Percentiles rank a stretch among this genome's conserved stretches.
Conservation (phyloP, 176 grass and related monocot species). For the Luzula sylvatica region DNA sequence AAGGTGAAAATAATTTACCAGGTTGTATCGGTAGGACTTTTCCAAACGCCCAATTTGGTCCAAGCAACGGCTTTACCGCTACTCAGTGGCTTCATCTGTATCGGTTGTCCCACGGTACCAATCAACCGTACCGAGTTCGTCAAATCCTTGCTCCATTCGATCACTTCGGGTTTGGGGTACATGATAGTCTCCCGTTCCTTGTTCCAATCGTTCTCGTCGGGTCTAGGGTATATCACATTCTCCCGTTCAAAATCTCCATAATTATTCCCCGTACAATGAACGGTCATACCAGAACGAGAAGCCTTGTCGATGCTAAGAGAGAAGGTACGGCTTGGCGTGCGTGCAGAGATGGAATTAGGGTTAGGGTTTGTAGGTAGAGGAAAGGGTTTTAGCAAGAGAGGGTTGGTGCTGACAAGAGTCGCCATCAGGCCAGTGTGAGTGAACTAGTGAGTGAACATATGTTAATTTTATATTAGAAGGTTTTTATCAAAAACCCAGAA, state of each 20-base stretch:
- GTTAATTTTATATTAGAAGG: no score
- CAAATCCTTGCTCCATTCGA: slow-evolving; percentile 64
- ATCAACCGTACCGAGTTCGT: slow-evolving; percentile 68
- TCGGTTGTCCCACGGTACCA: slow-evolving; percentile 50
- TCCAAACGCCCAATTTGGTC: slow-evolving; percentile 63
- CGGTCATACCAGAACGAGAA: background rate
- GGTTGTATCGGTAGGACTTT: slow-evolving; percentile 57
- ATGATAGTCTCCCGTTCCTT: slow-evolving; percentile 5
- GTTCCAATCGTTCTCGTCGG: slow-evolving; percentile 28
- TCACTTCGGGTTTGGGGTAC: slow-evolving; percentile 43
- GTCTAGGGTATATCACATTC: slow-evolving; percentile 22
- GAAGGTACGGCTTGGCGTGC: background rate
- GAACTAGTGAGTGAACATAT: no score
- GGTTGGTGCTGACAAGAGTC: background rate
- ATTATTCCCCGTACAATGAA: slow-evolving; percentile 6
- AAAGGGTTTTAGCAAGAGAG: slow-evolving; percentile 5
- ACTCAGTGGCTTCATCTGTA: slow-evolving; percentile 59
- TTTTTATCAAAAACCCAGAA: no score
- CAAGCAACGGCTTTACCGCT: slow-evolving; percentile 63
- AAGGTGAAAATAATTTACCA: slow-evolving; percentile 32
- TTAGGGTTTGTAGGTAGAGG: background rate
- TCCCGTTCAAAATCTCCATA: slow-evolving; percentile 9
- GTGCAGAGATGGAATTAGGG: slow-evolving; percentile 13
- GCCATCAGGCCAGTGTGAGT: background rate
- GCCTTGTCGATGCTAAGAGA: background rate